phyloP scores from a whole-genome alignment of 148 eudicot species.

The Arbutus unedo region DNA sequence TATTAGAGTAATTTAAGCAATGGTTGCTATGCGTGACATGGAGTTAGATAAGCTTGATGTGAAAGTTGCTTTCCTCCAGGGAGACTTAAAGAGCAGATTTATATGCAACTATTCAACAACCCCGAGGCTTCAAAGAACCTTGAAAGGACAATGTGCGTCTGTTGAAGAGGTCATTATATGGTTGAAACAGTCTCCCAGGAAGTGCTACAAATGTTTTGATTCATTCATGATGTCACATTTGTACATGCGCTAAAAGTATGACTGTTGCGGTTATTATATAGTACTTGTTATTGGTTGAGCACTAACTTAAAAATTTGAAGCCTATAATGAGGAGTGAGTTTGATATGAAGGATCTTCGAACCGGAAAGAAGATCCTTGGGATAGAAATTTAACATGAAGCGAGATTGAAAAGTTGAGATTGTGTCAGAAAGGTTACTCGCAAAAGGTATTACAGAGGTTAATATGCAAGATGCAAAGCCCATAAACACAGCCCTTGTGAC shows the following conservation, averaged over 20 bases:
- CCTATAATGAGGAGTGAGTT: too few species aligned
- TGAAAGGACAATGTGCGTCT: not conserved
- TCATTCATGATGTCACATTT: not conserved
- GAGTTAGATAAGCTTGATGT: not conserved
- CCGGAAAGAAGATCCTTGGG: too few species aligned
- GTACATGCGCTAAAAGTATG: not conserved
- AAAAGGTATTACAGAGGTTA: too few species aligned
- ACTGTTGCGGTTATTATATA: not conserved
- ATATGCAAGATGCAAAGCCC: too few species aligned
- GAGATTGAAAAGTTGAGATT: too few species aligned
- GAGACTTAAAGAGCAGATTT: not conserved
- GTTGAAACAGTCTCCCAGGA: not conserved
- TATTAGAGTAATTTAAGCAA: not conserved
- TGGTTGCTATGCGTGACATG: not conserved
- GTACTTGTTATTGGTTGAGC: too few species aligned
- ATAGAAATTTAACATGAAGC: too few species aligned
- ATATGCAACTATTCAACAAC: not conserved
- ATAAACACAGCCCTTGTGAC: too few species aligned
- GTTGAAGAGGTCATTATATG: not conserved
- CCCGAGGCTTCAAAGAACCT: not conserved
- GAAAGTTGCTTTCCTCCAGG: not conserved
- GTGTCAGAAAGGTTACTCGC: too few species aligned
- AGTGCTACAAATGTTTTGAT: not conserved
- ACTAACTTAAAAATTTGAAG: too few species aligned
- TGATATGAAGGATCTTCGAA: too few species aligned